Evolutionary conservation across 495 filamentous ascomycete species (phyloP).

Genomic region (Neurospora sublineolata): DNA sequence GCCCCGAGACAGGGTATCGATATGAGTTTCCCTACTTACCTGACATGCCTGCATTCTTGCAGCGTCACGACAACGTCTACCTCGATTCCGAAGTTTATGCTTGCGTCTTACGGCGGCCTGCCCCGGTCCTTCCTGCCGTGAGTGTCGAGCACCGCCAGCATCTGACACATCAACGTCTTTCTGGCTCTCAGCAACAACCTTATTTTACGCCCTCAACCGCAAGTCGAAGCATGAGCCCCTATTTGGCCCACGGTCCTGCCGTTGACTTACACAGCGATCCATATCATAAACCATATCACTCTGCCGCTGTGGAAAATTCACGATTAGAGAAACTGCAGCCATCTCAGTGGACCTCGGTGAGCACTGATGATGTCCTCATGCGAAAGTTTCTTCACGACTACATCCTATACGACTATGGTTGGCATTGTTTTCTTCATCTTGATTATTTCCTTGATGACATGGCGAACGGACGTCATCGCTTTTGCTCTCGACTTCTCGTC

Average conservation of each 20-base stretch:
- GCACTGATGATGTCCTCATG: slow-evolving; percentile 22
- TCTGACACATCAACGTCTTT: not conserved
- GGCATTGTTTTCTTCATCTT: slow-evolving; percentile 26
- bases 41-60: slow-evolving; percentile 26
- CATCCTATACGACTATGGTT: slow-evolving; percentile 27
- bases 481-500: slow-evolving; percentile 28
- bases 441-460: slow-evolving; percentile 29
- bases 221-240: slow-evolving; percentile 2
- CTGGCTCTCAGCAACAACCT: not conserved
- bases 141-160: not conserved
- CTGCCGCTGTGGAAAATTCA: slow-evolving; percentile 22
- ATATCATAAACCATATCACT: slow-evolving; percentile 27
- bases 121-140: not conserved
- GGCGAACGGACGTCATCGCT: slow-evolving; percentile 15
- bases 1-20: slow-evolving; percentile 26
- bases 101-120: slow-evolving; percentile 1
- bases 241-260: slow-evolving; percentile 4
- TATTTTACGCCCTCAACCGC: not conserved
- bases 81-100: slow-evolving; percentile 28
- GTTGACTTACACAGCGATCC: slow-evolving; percentile 12
- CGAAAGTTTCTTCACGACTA: slow-evolving; percentile 24
- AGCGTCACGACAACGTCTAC: slow-evolving; percentile 22
- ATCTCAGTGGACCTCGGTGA: slow-evolving; percentile 28
- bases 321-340: slow-evolving; percentile 18
- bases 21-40: slow-evolving; percentile 30